Evolutionary conservation across 371 early-diverging fungal species (phyloP), one percentile per base, ranked within the genome.

Genomic region (Apophysomyces variabilis): DNA sequence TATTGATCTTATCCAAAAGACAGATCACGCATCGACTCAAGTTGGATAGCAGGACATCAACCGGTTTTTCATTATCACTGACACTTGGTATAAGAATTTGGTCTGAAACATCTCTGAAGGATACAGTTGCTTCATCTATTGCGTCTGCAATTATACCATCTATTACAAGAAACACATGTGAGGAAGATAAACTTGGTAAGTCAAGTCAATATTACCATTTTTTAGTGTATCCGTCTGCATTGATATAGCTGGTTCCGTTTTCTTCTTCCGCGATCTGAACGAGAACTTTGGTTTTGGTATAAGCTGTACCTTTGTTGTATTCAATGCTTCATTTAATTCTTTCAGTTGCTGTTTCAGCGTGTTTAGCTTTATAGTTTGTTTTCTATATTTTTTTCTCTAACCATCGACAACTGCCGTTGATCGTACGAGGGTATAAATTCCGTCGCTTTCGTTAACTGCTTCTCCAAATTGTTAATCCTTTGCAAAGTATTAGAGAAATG

Each of bases 251-350:
- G 69, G n/a, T 35, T 75, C 35, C 0, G 45, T 46, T 32, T 64
- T 54, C 54, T 77, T 74, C 8, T 76, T 82, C 36, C 85, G 80
- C 12, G 84, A 84, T 65, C 86, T 87, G 75, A 89, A 89, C 0
- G 89, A 77, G 41, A 89, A 89, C 65, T 87, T 89, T 45, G 81
- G 75, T 66, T 84, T 86, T 0, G 89, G 88, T 36, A 78, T 75
- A 35, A 87, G 64, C 35, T 71, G 64, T 38, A 69, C 57, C 41
- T 80, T 71, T 7, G 70, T 62, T 45, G 58, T 43, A 37, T 70
- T 76, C 9, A 87, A 66, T 13, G 46, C 68, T 16, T 77, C 77
- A 7, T 62, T 72, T 14, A 88, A 62, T 36, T 75, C 70, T 71
- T 78, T 85, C 44, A 89, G 57, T 72, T 84, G 83, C 90, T 88